Evolutionary conservation across 345 rosid genomes (phyloP), one percentile per base, ranked within the genome.

Genomic region (Salix caprea): DNA sequence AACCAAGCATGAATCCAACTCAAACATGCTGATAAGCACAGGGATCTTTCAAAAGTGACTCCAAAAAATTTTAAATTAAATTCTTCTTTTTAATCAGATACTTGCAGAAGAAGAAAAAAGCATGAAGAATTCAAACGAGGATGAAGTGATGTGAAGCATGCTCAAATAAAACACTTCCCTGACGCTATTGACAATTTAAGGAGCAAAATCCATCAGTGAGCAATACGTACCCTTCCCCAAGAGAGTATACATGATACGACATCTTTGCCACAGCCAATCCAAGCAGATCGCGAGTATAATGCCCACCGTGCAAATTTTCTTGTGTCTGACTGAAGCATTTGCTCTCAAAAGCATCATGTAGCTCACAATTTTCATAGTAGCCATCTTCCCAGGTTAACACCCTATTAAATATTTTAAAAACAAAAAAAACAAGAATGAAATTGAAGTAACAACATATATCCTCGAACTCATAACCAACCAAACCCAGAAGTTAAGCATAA

Each of bases 361-460:
- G 81, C 79, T 78, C 89, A 80, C 62, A 81, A 79, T 69, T 85
- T 67, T 89, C 92, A 82, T 82, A 92, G 85, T 89, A 94, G 34
- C 92, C 92, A 83, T 92, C 97, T 86, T 90, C 97, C 92, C 91
- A 87, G 70, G 98, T 90, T 80, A 94, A 84, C 81, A 94, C 88
- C 95, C 98, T 94, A 68, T 78, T 23, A 28, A 65, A 15, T 48
- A 7, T 76, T 36, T 34, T 40, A 39, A 26, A 21, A 52, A 15
- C 26, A 21, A 26, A 44, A 30, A 34, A 36, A 56, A 74, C 6
- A 42, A 42, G 28, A 42, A 42, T 42, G 32, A 21, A 56, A 36
- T 34, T 61, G 2, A 60, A 28, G 23, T 28, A 0, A 24, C 24
- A 37, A 7, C 13, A 4, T 42, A 74, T 23, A 58, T 21, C 6